Percentiles rank a stretch among this genome's conserved stretches.
phyloP scores from a whole-genome alignment of 192 early-diverging fungal genomes.

The Entomortierella lignicola region DNA sequence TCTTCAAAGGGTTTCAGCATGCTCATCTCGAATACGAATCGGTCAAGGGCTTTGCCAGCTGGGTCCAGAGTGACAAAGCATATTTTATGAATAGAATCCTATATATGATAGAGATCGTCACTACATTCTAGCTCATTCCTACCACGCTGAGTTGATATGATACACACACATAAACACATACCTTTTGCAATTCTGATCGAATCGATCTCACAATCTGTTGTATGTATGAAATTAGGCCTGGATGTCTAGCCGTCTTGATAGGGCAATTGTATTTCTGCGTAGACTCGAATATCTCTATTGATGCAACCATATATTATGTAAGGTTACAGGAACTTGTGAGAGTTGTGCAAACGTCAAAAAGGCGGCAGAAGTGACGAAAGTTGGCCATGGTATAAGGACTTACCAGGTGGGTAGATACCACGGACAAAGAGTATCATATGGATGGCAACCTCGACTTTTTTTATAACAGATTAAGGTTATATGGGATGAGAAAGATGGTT shows the following conservation, averaged over 20 bases:
- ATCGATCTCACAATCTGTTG: conserved; percentile 27
- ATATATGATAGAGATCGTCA: not conserved
- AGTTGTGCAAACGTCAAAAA: no score
- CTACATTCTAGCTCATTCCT: not conserved
- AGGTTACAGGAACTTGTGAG: no score
- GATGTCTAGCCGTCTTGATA: conserved; percentile 44
- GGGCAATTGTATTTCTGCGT: conserved; percentile 47
- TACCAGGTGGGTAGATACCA: conserved; percentile 52
- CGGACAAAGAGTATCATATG: conserved; percentile 46
- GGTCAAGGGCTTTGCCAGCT: conserved; percentile 16
- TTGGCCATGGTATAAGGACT: not conserved
- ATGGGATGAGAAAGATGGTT: no score
- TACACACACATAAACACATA: not conserved
- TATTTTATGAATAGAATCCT: conserved; percentile 38
- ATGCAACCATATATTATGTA: not conserved
- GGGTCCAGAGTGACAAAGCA: conserved; percentile 33
- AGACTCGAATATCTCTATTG: conserved; percentile 40
- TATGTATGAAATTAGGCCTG: conserved; percentile 29
- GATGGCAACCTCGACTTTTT: conserved; percentile 45
- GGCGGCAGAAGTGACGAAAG: not conserved
- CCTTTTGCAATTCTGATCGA: conserved; percentile 28
- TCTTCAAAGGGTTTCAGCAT: conserved; percentile 22
- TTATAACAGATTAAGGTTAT: not conserved
- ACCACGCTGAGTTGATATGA: not conserved
- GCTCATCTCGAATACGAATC: conserved; percentile 46